Base-by-base conservation (phyloP, 208 protist genomes). In the Crithidia brevicula region DNA sequence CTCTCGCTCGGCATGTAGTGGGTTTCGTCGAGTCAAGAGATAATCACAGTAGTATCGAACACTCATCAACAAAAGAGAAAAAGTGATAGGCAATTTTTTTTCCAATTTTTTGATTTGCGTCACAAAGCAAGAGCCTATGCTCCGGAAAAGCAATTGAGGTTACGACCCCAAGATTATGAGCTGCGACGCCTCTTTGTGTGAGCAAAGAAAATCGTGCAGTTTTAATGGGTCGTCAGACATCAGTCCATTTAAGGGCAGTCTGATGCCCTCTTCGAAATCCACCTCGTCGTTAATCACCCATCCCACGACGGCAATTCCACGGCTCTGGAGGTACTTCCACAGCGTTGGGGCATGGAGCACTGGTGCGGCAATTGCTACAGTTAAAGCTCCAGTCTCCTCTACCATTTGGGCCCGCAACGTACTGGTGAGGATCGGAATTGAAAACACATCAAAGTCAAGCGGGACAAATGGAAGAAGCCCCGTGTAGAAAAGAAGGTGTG, bases 241-340 rank as follows among this genome's bases (percentile, higher is more conserved):
- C 42, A 95, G 53, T 18, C 85, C 86, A 45, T 93, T 91, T 28
- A 93, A n/a, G 22, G 87, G 85, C 58, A 58, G 81, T 4, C 67
- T 36, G 20, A 79, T 64, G 3, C 69, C 79, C 46, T 93, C 76
- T 16, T 71, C 46, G 42, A 91, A 89, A 33, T 95, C 86, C 0
- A 74, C 60, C 23, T 82, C 75, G 43, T 88, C 81, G 57, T 95
- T 95, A 27, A 93, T 33, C n/a, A 92, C 84, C 81, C 84, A 95
- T 15, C 74, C 90, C 1, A 92, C 46, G 28, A 95, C 90, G 8
- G 80, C 73, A 28, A 95, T 72, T 0, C 83, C 90, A 16, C 90
- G 77, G 22, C 71, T 69, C 52, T 93, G 83, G 4, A 95, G 74
- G 67, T 93, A 84, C 25, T 67, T 70, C 90, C 90, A 95, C 31